Percentiles rank a stretch among this genome's conserved stretches.
Evolutionary conservation across 2,329 filamentous ascomycete species (phyloP).

Genomic region (Ophiosphaerella herpotricha): DNA sequence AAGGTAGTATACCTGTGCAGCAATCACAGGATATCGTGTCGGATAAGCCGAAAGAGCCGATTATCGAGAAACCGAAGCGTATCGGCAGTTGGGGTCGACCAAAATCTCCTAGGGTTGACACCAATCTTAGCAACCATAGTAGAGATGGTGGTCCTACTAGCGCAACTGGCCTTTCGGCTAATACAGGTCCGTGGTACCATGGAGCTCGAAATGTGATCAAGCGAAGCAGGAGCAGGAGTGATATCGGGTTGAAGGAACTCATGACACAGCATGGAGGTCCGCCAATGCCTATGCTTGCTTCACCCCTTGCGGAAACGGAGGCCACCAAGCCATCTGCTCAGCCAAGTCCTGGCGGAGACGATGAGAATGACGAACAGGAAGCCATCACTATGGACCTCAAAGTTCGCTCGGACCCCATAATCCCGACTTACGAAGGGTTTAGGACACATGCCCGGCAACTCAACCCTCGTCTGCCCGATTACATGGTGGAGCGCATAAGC

Average conservation of each 20-base stretch:
- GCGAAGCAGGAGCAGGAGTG: slow-evolving; percentile 62
- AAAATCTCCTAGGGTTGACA: slow-evolving; percentile 48
- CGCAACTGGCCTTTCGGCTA: slow-evolving; percentile 42
- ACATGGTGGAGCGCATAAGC: slow-evolving; percentile 79
- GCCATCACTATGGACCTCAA: slow-evolving; percentile 66
- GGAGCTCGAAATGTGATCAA: slow-evolving; percentile 51
- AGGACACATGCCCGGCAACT: slow-evolving; percentile 71
- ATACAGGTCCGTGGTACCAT: slow-evolving; percentile 43
- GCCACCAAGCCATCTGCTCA: slow-evolving; percentile 38
- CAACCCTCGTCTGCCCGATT: slow-evolving; percentile 71
- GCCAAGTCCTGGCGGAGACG: slow-evolving; percentile 44
- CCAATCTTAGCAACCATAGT: slow-evolving; percentile 47
- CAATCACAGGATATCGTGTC: slow-evolving; percentile 25
- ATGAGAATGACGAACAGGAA: slow-evolving; percentile 53
- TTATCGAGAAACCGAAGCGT: slow-evolving; percentile 43
- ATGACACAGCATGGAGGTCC: slow-evolving; percentile 63
- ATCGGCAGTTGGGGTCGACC: slow-evolving; percentile 50
- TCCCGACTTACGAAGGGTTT: slow-evolving; percentile 77
- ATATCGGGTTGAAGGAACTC: slow-evolving; percentile 59
- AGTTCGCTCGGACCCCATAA: slow-evolving; percentile 68
- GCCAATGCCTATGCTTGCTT: slow-evolving; percentile 60
- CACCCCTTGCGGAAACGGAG: slow-evolving; percentile 48
- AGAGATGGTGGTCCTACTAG: slow-evolving; percentile 61
- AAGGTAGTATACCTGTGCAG: slow-evolving; percentile 43
- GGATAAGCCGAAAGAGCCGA: slow-evolving; percentile 39